phyloP scores from a whole-genome alignment of 2,329 filamentous ascomycete genomes.

The Xylaria sp. region DNA sequence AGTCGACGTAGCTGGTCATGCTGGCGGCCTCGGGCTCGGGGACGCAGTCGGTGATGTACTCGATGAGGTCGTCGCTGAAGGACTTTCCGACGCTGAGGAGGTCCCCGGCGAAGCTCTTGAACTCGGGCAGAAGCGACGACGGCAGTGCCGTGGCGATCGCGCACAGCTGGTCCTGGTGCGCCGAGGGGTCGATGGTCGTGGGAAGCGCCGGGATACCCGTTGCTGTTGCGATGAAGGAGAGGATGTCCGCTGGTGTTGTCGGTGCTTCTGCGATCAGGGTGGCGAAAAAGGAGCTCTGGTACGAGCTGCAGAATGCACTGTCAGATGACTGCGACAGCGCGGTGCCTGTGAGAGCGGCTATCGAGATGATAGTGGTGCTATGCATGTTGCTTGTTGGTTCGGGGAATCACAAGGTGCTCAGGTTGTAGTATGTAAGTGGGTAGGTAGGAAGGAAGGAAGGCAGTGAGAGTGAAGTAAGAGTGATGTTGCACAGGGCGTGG shows the following conservation, averaged over 20 bases:
- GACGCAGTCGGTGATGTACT: conserved; percentile 16
- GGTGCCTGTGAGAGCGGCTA: conserved; percentile 25
- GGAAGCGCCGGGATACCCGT: conserved; percentile 3
- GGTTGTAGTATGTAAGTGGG: conserved; percentile 4
- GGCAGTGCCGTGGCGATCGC: conserved; percentile 20
- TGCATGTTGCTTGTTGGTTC: conserved; percentile 19
- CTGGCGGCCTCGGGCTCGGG: neutral
- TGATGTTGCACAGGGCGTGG: conserved; percentile 8
- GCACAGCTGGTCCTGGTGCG: conserved; percentile 21
- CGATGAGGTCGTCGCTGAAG: neutral
- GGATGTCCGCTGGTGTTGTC: conserved; percentile 20
- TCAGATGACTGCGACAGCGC: conserved; percentile 25
- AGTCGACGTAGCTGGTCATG: conserved; percentile 23
- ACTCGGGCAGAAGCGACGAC: conserved; percentile 23
- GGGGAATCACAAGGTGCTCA: neutral
- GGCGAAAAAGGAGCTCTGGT: conserved; percentile 8
- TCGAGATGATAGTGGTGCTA: conserved; percentile 5
- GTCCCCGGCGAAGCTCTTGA: neutral
- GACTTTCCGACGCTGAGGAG: conserved; percentile 4
- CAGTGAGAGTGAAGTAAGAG: neutral
- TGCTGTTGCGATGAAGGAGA: conserved; percentile 12
- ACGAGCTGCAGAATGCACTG: conserved; percentile 15
- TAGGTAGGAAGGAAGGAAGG: neutral
- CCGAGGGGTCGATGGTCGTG: conserved; percentile 3
- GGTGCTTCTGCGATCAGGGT: conserved; percentile 6